Conservation (phyloP, 2,329 filamentous ascomycete genomes). For the Pyrenophora teres region DNA sequence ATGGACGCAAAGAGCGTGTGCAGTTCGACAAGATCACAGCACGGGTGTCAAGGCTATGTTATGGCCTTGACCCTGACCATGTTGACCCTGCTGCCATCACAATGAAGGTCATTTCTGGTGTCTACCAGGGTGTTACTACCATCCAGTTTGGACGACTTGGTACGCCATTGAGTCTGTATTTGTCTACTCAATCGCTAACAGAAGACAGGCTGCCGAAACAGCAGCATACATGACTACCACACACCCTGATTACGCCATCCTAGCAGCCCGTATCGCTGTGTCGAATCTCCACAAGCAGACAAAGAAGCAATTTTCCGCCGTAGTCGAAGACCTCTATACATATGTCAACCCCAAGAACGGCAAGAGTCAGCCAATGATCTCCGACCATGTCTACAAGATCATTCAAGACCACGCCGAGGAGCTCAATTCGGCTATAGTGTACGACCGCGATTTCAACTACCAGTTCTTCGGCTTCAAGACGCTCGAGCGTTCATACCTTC, state of each 20-base stretch:
- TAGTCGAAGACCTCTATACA: slow-evolving; percentile 90
- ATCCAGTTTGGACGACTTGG: slow-evolving; percentile 94
- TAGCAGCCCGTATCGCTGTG: slow-evolving; percentile 96
- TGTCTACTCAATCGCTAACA: slow-evolving; percentile 23
- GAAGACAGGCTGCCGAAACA: slow-evolving; percentile 85
- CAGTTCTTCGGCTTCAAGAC: slow-evolving; percentile 99
- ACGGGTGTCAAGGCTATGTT: slow-evolving; percentile 95
- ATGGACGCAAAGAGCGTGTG: slow-evolving; percentile 99
- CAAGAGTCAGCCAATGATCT: slow-evolving; percentile 89
- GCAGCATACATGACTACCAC: slow-evolving; percentile 99
- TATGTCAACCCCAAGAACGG: slow-evolving; percentile 95
- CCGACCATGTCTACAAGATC: slow-evolving; percentile 83
- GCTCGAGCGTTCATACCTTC: slow-evolving; percentile 93
- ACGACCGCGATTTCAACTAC: slow-evolving; percentile 99
- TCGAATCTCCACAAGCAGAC: slow-evolving; percentile 99
- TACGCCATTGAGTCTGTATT: slow-evolving; percentile 56
- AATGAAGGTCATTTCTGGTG: slow-evolving; percentile 98
- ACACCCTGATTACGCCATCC: slow-evolving; percentile 97
- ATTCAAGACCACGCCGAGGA: slow-evolving; percentile 97
- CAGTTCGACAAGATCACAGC: slow-evolving; percentile 99
- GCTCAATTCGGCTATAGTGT: slow-evolving; percentile 97
- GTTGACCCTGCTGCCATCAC: slow-evolving; percentile 98
- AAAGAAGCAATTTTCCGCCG: slow-evolving; percentile 99
- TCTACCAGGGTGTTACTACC: slow-evolving; percentile 97
- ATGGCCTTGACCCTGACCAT: slow-evolving; percentile 92